A percentile compares a stretch with the other conserved stretches of the same genome.
Conservation (phyloP, 352 stramenopile genomes). For the Phytopythium sindhum region DNA sequence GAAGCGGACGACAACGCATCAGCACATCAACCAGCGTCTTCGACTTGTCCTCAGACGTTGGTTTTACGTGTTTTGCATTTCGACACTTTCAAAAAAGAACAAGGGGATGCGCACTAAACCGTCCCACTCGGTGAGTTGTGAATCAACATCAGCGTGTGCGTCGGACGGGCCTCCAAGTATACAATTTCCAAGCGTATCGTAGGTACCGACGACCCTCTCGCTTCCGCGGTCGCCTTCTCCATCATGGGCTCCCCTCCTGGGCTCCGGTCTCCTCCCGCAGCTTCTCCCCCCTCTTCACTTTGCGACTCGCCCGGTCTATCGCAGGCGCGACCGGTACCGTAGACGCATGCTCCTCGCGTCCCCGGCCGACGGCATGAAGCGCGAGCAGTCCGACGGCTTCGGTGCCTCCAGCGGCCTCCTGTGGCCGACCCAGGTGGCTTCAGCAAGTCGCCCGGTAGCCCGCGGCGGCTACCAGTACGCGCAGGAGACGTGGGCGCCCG, state of each 20-base stretch:
- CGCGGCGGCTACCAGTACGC: constrained; percentile 4
- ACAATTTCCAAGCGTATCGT: not conserved
- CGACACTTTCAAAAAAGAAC: not conserved
- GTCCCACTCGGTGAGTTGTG: not conserved
- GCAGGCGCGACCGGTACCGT: not conserved
- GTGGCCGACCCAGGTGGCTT: not conserved
- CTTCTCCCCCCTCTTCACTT: constrained; percentile 2
- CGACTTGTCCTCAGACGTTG: too few species aligned
- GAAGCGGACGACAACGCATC: too few species aligned
- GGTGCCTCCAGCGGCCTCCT: not conserved
- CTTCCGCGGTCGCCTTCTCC: too few species aligned
- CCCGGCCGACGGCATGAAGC: constrained; percentile 6
- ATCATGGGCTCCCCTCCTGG: too few species aligned
- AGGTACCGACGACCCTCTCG: not conserved
- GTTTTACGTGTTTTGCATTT: not conserved
- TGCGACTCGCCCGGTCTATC: not conserved
- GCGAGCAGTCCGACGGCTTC: constrained; percentile 7
- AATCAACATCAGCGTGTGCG: not conserved
- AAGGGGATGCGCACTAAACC: not conserved
- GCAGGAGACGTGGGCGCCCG: not conserved
- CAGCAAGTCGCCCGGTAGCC: not conserved
- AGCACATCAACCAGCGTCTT: too few species aligned
- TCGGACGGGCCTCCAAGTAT: not conserved
- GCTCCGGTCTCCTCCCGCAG: not conserved
- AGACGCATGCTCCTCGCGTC: not conserved